Conservation (phyloP, 257 asterid species). For the Solanum piurae region DNA sequence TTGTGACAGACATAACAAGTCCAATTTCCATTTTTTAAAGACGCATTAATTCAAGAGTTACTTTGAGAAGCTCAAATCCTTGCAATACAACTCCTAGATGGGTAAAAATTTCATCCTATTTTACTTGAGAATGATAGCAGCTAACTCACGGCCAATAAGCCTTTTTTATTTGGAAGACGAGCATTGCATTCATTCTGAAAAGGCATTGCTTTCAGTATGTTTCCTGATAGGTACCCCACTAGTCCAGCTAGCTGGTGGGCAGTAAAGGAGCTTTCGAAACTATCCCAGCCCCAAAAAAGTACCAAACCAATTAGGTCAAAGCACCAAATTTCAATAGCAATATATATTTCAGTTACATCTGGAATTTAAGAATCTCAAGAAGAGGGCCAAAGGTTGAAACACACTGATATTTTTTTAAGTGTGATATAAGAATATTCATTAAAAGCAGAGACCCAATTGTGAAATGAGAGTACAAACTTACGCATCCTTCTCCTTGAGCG, state of each 20-base stretch:
- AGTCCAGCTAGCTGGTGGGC: neutral
- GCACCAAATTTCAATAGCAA: neutral
- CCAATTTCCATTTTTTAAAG: neutral
- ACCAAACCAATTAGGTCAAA: neutral
- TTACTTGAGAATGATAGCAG: neutral
- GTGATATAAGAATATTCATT: neutral
- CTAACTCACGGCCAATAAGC: neutral
- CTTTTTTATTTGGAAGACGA: neutral
- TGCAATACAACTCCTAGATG: neutral
- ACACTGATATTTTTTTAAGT: neutral
- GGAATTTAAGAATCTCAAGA: neutral
- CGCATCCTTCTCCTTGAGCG: constrained; percentile 41
- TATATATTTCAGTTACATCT: neutral
- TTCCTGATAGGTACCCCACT: neutral
- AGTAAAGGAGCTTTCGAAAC: neutral
- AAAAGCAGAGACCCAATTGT: neutral
- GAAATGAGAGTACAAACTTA: constrained; percentile 26
- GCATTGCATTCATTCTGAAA: neutral
- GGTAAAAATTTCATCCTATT: neutral
- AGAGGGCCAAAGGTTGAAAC: neutral
- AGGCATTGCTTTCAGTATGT: neutral
- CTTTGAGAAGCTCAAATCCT: neutral
- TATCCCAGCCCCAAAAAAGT: neutral
- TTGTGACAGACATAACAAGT: neutral
- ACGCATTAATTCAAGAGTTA: neutral